Evolutionary conservation across 179 eudicot species (phyloP).

Genomic region (Carnegiea gigantea): DNA sequence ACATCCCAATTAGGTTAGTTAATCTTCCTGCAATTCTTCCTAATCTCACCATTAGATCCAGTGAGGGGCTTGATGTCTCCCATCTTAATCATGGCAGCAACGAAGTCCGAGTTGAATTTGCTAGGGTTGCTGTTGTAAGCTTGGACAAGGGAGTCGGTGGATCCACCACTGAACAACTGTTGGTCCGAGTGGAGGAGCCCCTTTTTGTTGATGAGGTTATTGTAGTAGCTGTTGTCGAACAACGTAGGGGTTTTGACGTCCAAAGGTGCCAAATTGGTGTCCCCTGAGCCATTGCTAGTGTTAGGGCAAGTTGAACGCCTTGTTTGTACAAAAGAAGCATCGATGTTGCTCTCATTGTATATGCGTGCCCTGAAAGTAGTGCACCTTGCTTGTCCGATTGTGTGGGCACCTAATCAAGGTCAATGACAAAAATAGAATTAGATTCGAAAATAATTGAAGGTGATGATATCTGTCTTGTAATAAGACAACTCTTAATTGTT

Average conservation of each 20-base stretch:
- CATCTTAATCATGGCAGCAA: conserved; percentile 59
- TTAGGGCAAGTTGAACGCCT: conserved; percentile 53
- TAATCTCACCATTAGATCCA: conserved; percentile 56
- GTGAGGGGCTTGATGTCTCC: conserved; percentile 64
- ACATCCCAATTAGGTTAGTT: conserved; percentile 28
- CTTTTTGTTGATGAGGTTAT: conserved; percentile 38
- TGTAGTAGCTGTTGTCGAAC: conserved; percentile 54
- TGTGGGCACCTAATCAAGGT: conserved; percentile 49
- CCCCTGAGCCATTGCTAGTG: conserved; percentile 42
- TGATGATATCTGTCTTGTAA: too few relatives aligned
- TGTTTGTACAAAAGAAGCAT: conserved; percentile 42
- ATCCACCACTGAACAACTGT: conserved; percentile 54
- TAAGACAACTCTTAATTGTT: too few relatives aligned
- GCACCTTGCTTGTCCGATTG: conserved; percentile 86
- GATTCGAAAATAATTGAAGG: neutral
- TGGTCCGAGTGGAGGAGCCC: conserved; percentile 75
- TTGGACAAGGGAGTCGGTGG: conserved; percentile 46
- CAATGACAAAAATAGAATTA: neutral
- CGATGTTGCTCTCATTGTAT: conserved; percentile 63
- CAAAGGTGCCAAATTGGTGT: conserved; percentile 53
- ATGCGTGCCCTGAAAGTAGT: conserved; percentile 49
- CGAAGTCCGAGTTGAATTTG: conserved; percentile 44
- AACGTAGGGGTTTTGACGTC: conserved; percentile 47
- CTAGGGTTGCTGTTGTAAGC: conserved; percentile 28
- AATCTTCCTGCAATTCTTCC: conserved; percentile 55